Conservation (phyloP, 306 rosid genomes). For the Rosa multiflora region DNA sequence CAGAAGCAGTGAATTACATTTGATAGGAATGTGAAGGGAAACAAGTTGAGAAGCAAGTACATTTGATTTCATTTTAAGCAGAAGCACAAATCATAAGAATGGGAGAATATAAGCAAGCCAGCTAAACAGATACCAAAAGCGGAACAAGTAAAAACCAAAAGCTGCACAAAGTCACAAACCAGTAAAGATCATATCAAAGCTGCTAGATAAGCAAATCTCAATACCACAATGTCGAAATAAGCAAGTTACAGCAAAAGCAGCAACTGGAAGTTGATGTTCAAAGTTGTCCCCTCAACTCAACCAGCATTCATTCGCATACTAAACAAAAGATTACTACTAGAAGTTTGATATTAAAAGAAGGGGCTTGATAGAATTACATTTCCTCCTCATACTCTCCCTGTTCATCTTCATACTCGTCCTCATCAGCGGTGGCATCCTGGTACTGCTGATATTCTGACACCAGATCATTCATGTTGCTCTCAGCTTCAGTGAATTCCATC, state of each 20-base stretch:
- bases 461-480: constrained; percentile 48
- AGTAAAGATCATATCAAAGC: neutral
- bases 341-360: constrained; percentile 4
- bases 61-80: neutral
- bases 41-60: neutral
- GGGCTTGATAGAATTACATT: neutral
- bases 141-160: neutral
- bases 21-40: too few species aligned
- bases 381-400: constrained; percentile 32
- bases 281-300: neutral
- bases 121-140: neutral
- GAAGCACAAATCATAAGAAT: neutral
- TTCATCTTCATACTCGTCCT: constrained; percentile 39
- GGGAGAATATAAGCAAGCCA: neutral
- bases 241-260: constrained; percentile 21
- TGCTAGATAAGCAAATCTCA: constrained; percentile 6
- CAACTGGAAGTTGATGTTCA: constrained; percentile 41
- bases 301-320: constrained; percentile 14
- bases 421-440: constrained; percentile 46
- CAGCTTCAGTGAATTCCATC: constrained; percentile 49
- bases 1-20: too few species aligned
- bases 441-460: constrained; percentile 51
- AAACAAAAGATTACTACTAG: constrained; percentile 13
- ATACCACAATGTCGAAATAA: constrained; percentile 16
- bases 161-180: neutral